These are phyloP conservation scores for Pulveroboletus sp. DNA, from an alignment of 768 basidiomycete species.

Conservation along the genomic window DNA sequence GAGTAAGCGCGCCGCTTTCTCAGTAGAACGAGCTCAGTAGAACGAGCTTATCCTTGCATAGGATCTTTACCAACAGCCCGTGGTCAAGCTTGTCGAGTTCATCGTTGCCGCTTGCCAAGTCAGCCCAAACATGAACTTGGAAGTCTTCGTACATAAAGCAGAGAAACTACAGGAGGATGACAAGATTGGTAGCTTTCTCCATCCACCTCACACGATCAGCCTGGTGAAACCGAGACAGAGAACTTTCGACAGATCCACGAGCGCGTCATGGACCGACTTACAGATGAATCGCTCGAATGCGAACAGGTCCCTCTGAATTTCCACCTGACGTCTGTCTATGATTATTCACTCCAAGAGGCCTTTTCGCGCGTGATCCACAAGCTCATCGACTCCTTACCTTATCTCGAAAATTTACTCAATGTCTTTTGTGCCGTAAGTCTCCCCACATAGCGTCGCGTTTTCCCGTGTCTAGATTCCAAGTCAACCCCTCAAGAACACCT, in stretches of 20 bases:
- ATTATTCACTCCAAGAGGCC: conserved; percentile 87
- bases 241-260: conserved; percentile 90
- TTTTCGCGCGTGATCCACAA: conserved; percentile 89
- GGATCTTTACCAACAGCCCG: conserved; percentile 83
- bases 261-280: conserved; percentile 75
- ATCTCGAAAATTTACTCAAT: conserved; percentile 83
- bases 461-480: not conserved
- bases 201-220: not conserved
- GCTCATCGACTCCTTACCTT: conserved; percentile 77
- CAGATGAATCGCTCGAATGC: conserved; percentile 71
- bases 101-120: conserved; percentile 71
- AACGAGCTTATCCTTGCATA: conserved; percentile 26
- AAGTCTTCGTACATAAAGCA: conserved; percentile 94
- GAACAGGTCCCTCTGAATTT: conserved; percentile 80
- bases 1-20: conserved; percentile 44
- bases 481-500: conserved; percentile 60
- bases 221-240: conserved; percentile 45
- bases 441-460: not conserved
- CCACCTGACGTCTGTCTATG: conserved; percentile 89
- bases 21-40: not conserved
- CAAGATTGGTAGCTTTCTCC: conserved; percentile 60
- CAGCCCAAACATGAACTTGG: conserved; percentile 73
- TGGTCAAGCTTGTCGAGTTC: conserved; percentile 77
- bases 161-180: conserved; percentile 91
- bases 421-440: conserved; percentile 68